Evolutionary conservation across 441 rosid species (phyloP).

Genomic region (Mallotus japonicus): DNA sequence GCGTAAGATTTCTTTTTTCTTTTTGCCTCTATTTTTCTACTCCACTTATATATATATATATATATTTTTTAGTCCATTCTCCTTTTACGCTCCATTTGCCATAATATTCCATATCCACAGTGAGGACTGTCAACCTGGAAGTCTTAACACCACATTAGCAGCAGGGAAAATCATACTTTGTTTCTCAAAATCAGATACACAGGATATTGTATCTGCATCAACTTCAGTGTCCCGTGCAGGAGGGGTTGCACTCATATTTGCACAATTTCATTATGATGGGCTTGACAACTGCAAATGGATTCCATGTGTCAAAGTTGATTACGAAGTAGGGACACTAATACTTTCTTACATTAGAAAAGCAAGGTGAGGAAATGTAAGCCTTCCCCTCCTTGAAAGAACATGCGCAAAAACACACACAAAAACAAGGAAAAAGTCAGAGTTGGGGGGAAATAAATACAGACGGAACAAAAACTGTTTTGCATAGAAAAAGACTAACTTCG

Average conservation of each 20-base stretch:
- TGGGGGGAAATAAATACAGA: too few relatives aligned
- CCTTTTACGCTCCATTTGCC: slow-evolving; percentile 3
- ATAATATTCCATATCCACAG: slow-evolving; percentile 24
- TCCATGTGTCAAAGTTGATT: slow-evolving; percentile 41
- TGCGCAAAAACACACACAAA: background rate
- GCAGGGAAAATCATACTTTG: slow-evolving; percentile 44
- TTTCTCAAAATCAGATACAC: slow-evolving; percentile 24
- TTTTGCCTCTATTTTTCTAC: background rate
- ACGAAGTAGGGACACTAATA: slow-evolving; percentile 37
- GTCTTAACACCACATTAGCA: slow-evolving; percentile 39
- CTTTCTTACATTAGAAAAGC: slow-evolving; percentile 38
- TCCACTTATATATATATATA: background rate
- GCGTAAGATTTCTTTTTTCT: slow-evolving; percentile 26
- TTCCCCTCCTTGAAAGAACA: background rate
- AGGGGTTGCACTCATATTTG: slow-evolving; percentile 42
- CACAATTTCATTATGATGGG: slow-evolving; percentile 24
- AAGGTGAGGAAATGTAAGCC: slow-evolving; percentile 20
- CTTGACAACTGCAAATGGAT: slow-evolving; percentile 23
- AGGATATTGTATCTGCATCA: slow-evolving; percentile 27
- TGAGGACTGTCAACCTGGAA: slow-evolving; percentile 29
- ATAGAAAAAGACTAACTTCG: background rate
- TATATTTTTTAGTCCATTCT: background rate
- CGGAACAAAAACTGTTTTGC: too few relatives aligned
- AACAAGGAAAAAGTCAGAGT: background rate
- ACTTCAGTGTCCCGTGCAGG: slow-evolving; percentile 30